phyloP scores from a whole-genome alignment of 306 rosid genomes.

The Carpinus viminea region DNA sequence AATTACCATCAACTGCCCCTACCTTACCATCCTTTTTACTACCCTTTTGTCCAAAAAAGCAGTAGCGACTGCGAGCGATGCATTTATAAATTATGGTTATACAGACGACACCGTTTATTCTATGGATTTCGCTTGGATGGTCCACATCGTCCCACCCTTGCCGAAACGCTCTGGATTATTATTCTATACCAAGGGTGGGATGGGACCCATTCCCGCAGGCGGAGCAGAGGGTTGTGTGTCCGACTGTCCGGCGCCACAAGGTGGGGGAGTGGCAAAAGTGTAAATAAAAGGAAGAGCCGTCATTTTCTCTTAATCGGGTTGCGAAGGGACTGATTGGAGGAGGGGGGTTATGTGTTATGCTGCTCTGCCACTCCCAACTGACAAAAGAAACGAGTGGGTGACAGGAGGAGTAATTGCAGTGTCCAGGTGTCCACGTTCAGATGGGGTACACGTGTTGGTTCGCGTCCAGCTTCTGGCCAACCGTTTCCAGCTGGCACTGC shows the following conservation, averaged over 20 bases:
- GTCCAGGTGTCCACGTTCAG: constrained; percentile 10
- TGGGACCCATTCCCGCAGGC: background rate
- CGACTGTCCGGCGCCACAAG: background rate
- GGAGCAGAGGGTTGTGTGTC: background rate
- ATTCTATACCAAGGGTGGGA: too few species aligned
- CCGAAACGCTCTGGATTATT: background rate
- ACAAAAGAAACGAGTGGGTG: background rate
- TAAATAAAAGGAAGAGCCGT: background rate
- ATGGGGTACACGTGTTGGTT: constrained; percentile 6
- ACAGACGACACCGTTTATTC: background rate
- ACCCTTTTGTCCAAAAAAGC: background rate
- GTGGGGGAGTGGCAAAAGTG: background rate
- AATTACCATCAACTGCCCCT: constrained; percentile 3
- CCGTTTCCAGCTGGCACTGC: constrained; percentile 51
- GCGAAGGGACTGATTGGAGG: background rate
- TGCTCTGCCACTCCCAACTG: background rate
- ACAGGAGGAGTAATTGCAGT: constrained; percentile 5
- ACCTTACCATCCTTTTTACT: background rate
- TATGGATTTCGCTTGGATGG: too few species aligned
- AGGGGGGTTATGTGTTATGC: background rate
- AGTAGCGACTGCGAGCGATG: background rate
- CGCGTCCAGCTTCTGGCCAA: background rate
- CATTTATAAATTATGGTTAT: too few species aligned
- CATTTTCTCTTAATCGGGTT: background rate
- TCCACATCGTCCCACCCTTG: background rate